Base-by-base conservation (phyloP, 2,329 filamentous ascomycete species). In the Colletotrichum tabaci region DNA sequence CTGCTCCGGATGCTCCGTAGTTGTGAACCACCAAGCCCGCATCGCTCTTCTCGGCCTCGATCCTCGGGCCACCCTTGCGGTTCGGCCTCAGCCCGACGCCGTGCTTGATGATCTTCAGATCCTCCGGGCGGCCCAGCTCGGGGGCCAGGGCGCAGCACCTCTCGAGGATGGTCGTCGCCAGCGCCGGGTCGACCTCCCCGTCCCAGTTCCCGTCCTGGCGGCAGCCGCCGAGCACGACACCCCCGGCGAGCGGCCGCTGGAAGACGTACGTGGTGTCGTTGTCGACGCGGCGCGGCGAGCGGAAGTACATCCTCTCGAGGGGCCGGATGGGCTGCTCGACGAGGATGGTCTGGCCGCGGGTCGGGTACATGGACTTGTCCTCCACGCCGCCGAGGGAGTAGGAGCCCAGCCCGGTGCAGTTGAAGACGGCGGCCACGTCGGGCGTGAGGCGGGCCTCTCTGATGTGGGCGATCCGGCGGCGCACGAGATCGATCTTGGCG, bases 341-440 rank as follows among this genome's bases (percentile, higher is more conserved):
- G 0, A 82, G 74, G 16, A 81, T 64, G 4, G 78, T 77, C 82
- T 98, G 96, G 5, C 94, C 96, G 3, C 96, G 90, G 1, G 89
- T 91, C 0, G 96, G 95, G 65, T 91, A 87, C 74, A 98, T 88
- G 5, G 87, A 88, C 70, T 84, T 80, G 78, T 98, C 96, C 81
- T 89, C 86, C 0, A 98, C 95, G 47, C 96, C 96, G 10, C 94
- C 94, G 1, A 98, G 89, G 67, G 87, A 91, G 53, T 88, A 88
- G 0, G 95, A 91, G 9, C 92, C 88, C 9, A 98, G 85, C 0
- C 95, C 96, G 0, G 95, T 96, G 75, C 94, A 94, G 79, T 98
- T 98, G 75, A 98, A 84, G 2, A 98, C 84, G 2, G 58, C 63
- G 0, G 18, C 30, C 16, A 97, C 80, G 76, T 93, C 89, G 3